Percentiles rank a stretch among this genome's conserved stretches.
Conservation (phyloP, 345 rosid species). For the Euphorbia pulcherrima region DNA sequence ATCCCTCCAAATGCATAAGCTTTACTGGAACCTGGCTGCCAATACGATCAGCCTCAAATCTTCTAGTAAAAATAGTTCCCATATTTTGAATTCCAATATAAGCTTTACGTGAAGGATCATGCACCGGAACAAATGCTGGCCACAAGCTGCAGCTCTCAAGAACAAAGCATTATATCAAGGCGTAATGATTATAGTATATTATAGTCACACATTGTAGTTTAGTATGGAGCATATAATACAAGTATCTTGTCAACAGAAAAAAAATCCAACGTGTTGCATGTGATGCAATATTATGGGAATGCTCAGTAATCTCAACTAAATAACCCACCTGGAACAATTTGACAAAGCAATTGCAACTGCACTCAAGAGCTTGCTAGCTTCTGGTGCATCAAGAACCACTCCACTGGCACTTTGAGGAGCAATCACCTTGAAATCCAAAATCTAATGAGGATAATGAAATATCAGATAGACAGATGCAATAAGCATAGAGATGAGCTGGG, state of each 20-base stretch:
- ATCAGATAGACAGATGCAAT: neutral
- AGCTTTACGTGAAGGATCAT: slow-evolving; percentile 85
- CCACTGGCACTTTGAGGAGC: slow-evolving; percentile 98
- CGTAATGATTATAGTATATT: neutral
- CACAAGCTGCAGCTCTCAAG: slow-evolving; percentile 56
- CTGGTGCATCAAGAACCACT: slow-evolving; percentile 86
- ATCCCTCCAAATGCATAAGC: slow-evolving; percentile 94
- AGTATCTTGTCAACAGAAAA: neutral
- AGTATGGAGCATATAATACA: neutral
- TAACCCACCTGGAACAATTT: slow-evolving; percentile 75
- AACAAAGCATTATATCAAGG: neutral
- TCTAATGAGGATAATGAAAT: slow-evolving; percentile 13
- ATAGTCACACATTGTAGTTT: neutral
- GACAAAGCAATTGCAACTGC: slow-evolving; percentile 87
- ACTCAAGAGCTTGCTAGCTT: slow-evolving; percentile 91
- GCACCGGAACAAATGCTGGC: slow-evolving; percentile 98
- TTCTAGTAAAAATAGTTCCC: slow-evolving; percentile 87
- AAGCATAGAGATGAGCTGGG: slow-evolving; percentile 9
- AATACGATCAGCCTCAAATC: slow-evolving; percentile 88
- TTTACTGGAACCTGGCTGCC: slow-evolving; percentile 93
- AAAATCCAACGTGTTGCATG: neutral
- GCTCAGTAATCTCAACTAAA: slow-evolving; percentile 16
- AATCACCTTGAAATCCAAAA: slow-evolving; percentile 53
- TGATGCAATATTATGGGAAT: neutral
- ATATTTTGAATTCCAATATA: slow-evolving; percentile 87